Evolutionary conservation across 2,329 filamentous ascomycete genomes (phyloP), one percentile per base, ranked within the genome.

Genomic region (Domatiomyces catenatus): DNA sequence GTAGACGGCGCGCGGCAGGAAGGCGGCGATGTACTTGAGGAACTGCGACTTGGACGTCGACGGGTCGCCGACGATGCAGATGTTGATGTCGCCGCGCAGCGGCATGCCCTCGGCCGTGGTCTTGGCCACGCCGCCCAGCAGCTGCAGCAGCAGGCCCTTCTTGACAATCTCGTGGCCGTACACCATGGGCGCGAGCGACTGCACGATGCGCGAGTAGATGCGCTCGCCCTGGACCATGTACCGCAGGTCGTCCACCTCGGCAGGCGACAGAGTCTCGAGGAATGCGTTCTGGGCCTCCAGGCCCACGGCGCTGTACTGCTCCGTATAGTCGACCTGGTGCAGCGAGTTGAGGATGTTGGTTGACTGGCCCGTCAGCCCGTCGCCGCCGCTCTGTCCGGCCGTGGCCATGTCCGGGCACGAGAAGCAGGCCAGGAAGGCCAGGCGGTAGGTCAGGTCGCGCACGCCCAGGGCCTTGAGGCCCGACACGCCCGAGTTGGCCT

Each of bases 11-110:
- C 92, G 84, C 20, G 92, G 92, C n/a, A 94, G 81, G 64, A 98
- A 89, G 22, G 86, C 92, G 73, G 89, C 94, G 56, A 98, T 84
- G 63, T 98, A 98, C 58, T 71, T 74, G 60, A 98, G 72, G 67
- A 98, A 98, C 61, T 98, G 92, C 28, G 89, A 95, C 67, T 98
- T 98, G 58, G 87, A 94, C 1, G 92, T 98, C 8, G 86, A 94
- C 1, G 92, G 92, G 64, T 98, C 92, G 53, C 92, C 92, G 52
- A 98, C 92, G 59, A 98, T 86, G 68, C 92, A 98, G 55, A 98
- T 94, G 70, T 98, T 98, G 73, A 98, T 89, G 64, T 98, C 92
- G 59, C 92, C 92, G 76, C 92, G 82, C 44, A 98, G 76, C 56
- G 89, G 81, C 87, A 98, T 94, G 55, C 87, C 90, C 69, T 98